A percentile compares a stretch with the other conserved stretches of the same genome.
These are phyloP conservation scores for Mycogone perniciosa DNA, from an alignment of 2,329 filamentous ascomycete species.

Conservation along the genomic window DNA sequence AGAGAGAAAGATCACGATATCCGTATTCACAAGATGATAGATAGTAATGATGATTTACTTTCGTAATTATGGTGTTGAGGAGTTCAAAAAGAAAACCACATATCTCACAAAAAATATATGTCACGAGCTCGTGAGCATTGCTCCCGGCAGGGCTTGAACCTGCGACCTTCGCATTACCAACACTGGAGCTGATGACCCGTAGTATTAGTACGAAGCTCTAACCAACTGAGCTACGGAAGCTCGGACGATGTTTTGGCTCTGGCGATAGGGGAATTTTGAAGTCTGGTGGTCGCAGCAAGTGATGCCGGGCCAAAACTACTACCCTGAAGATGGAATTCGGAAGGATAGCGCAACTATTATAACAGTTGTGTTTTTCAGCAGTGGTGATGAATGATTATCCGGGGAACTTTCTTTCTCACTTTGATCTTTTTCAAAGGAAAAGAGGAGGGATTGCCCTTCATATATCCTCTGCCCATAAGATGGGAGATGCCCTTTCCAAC, in stretches of 20 bases:
- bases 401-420: no score
- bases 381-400: no score
- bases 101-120: neutral
- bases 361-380: no score
- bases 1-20: neutral
- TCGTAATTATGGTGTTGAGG: neutral
- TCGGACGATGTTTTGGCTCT: neutral
- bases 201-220: constrained; percentile 4
- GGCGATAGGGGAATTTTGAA: no score
- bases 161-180: constrained; percentile 8
- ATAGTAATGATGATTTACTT: neutral
- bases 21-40: neutral
- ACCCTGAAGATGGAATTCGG: no score
- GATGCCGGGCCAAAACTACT: no score
- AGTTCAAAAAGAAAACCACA: neutral
- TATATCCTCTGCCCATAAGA: no score
- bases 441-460: no score
- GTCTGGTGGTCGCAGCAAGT: no score
- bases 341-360: no score
- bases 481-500: no score
- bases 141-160: constrained; percentile 9
- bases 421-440: no score
- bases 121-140: neutral
- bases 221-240: neutral
- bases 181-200: neutral